A percentile compares a stretch with the other conserved stretches of the same genome.
Evolutionary conservation across 805 yeast genomes (phyloP).

Genomic region (Saccharomycopsis lassenensis): DNA sequence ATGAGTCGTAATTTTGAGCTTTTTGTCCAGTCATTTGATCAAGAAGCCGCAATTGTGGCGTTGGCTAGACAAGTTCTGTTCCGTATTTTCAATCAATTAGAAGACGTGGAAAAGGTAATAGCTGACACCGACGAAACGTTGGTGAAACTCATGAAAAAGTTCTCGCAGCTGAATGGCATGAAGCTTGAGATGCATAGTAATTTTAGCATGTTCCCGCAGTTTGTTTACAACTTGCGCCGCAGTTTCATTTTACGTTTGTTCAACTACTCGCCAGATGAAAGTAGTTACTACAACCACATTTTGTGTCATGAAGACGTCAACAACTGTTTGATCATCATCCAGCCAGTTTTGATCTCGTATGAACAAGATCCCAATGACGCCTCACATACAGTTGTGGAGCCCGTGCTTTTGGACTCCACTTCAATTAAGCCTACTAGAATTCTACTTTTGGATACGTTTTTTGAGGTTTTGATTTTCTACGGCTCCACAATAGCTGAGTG

Average conservation of each 20-base stretch:
- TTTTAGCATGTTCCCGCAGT: constrained; percentile 87
- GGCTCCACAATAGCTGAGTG: constrained; percentile 93
- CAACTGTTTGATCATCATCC: constrained; percentile 92
- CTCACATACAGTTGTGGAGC: constrained; percentile 27
- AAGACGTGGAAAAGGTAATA: constrained; percentile 86
- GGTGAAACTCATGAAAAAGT: constrained; percentile 81
- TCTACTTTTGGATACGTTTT: constrained; percentile 84
- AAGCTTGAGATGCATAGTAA: constrained; percentile 77
- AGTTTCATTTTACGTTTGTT: constrained; percentile 93
- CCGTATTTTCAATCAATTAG: constrained; percentile 51
- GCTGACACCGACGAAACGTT: constrained; percentile 92
- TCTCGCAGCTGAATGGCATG: constrained; percentile 87
- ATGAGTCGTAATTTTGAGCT: constrained; percentile 24
- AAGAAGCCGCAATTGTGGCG: constrained; percentile 94
- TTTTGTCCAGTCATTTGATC: constrained; percentile 69
- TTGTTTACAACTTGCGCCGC: constrained; percentile 89
- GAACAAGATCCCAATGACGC: constrained; percentile 44
- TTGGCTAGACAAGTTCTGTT: constrained; percentile 86
- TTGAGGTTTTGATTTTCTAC: constrained; percentile 91
- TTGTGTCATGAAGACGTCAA: constrained; percentile 85
- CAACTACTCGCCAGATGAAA: constrained; percentile 98
- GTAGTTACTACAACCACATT: constrained; percentile 92
- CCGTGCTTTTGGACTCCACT: constrained; percentile 87
- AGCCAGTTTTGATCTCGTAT: constrained; percentile 86
- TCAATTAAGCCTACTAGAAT: constrained; percentile 85